Base-by-base conservation (phyloP, 2,329 filamentous ascomycete species). In the Calonectria hawksworthii region DNA sequence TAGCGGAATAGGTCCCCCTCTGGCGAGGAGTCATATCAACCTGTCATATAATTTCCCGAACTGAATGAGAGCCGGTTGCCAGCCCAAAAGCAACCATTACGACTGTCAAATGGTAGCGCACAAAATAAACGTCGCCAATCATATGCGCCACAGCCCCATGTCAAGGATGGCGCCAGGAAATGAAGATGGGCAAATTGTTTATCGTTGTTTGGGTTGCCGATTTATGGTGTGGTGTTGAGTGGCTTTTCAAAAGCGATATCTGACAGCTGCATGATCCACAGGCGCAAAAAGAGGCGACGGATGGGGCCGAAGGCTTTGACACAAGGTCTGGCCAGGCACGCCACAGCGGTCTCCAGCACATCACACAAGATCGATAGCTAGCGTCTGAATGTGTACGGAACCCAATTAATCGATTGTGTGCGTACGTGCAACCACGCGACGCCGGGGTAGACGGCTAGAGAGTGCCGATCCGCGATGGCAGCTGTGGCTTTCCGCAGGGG, bases 401-500 rank as follows among this genome's bases (percentile, higher is more conserved):
- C 38, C 30, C 18, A 52, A 54, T 52, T 26, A 52, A 61, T 41
- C 56, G 56, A 61, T 11, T 41, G 26, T n/a, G 28, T 32, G 26
- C 28, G n/a, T 64, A 54, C n/a, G 59, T 65, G 47, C 70, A 44
- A 64, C 70, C 64, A 68, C 64, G 52, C 44, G 54, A 64, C 64
- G 44, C 68, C 26, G 47, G 47, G 41, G 41, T 50, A 70, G 34
- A 56, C 30, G 51, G 52, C 50, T 56, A 69, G 26, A 61, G 52
- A 61, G 52, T 68, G 32, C 56, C 36, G 34, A 73, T 51, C 59
- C 63, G 56, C 47, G 36, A 47, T 65, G 61, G 61, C 61, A 65
- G 61, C 71, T 73, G 71, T 73, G 71, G 71, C 71, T 69, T 59
- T 47, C 71, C 65, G 56, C 66, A 65, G 47, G 65, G 54, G 47